These are phyloP conservation scores for Solanum stenotomum DNA, from an alignment of 257 asterid species.

Conservation along the genomic window DNA sequence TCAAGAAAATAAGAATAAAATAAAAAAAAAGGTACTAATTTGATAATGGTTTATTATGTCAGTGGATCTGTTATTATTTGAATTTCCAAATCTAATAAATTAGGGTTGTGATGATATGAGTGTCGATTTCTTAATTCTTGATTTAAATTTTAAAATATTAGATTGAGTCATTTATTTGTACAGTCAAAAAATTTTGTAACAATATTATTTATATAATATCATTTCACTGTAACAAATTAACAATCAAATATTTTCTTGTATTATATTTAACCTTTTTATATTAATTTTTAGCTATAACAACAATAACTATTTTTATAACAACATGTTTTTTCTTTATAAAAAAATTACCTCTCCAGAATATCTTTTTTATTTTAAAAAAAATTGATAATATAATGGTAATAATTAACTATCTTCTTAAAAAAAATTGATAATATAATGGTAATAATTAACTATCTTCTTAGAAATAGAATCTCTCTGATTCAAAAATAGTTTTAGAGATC, in stretches of 20 bases:
- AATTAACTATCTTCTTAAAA: too few relatives aligned
- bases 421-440: not conserved
- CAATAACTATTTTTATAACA: not conserved
- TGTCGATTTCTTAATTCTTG: not conserved
- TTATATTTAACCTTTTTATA: not conserved
- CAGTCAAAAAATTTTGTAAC: rapidly evolving
- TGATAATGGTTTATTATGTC: not conserved
- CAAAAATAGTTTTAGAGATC: not conserved
- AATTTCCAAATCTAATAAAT: too few relatives aligned
- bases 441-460: too few relatives aligned
- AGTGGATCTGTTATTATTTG: not conserved
- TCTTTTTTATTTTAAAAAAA: too few relatives aligned
- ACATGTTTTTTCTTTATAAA: not conserved
- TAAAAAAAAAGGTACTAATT: not conserved
- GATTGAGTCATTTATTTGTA: not conserved
- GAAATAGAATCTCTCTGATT: not conserved
- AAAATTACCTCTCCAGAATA: not conserved
- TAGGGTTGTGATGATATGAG: not conserved
- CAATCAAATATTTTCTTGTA: not conserved
- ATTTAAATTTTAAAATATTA: not conserved
- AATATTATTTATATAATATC: too few relatives aligned
- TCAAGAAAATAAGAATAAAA: not conserved
- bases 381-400: not conserved
- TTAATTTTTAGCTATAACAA: not conserved
- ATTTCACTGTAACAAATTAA: not conserved